Base-by-base conservation (phyloP, 176 grass and related monocot species). In the Zea luxurians region DNA sequence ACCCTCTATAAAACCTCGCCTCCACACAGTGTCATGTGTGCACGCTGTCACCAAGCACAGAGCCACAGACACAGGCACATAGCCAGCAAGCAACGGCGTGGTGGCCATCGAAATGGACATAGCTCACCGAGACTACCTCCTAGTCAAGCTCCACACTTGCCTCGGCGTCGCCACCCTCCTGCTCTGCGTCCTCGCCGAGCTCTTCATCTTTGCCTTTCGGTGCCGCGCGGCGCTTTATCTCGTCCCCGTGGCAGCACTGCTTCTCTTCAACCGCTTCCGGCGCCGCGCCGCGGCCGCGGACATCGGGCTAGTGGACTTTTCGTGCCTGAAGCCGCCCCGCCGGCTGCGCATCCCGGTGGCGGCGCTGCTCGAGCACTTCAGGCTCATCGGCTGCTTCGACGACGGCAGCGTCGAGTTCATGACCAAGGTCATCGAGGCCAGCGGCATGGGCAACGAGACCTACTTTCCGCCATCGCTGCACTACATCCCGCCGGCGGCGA, bases 401-500 rank as follows among this genome's bases (percentile, higher is more conserved):
- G 60, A 11, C 49, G 85, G 36, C 7, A 96, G 93, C 68, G 76
- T 96, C 10, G 82, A 86, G 73, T 96, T 96, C 82, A 96, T 96
- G 93, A 38, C 71, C 4, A 90, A 90, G 61, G 70, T 92, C 13
- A 63, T 92, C 78, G 78, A 70, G 42, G 66, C 82, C 42, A 84
- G 87, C 58, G 93, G 90, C 82, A 96, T 96, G 70, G 93, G 93
- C 68, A 78, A 96, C 47, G 90, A 96, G 85, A 92, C 93, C 38
- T 93, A 86, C 82, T 82, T 97, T 63, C 88, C 90, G 10, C 83
- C 77, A 0, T 64, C 90, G 12, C 83, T 93, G 68, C 88, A 89
- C 78, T 50, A 62, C 65, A 79, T 93, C 27, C 93, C 90, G 11
- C 86, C 90, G n/a, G 77, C 77, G 1, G 68, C 68, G 0, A 90